Evolutionary conservation across 495 filamentous ascomycete species (phyloP).

Genomic region (Aspergillus mulundensis): DNA sequence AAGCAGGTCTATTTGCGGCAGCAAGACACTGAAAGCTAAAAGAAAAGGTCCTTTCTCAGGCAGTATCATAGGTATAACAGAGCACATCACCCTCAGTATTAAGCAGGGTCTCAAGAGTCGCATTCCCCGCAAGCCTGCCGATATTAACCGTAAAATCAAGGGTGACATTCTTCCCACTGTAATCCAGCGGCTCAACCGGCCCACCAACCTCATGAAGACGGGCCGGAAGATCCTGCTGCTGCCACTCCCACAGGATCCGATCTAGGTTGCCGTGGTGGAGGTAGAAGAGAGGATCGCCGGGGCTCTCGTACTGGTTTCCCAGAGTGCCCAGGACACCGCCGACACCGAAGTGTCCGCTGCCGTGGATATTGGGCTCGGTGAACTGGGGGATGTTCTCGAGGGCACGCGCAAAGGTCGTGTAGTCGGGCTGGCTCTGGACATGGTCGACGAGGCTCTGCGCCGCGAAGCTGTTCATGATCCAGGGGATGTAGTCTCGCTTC

Average conservation of each 20-base stretch:
- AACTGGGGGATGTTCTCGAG: slow-evolving; percentile 21
- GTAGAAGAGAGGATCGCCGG: slow-evolving; percentile 49
- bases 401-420: slow-evolving; percentile 20
- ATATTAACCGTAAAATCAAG: slow-evolving; percentile 20
- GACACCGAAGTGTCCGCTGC: slow-evolving; percentile 18
- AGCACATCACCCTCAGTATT: slow-evolving; percentile 12
- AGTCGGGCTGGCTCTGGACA: slow-evolving; percentile 21
- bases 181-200: slow-evolving; percentile 17
- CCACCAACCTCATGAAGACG: slow-evolving; percentile 22
- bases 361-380: slow-evolving; percentile 19
- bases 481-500: slow-evolving; percentile 21
- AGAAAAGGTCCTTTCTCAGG: background rate
- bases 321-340: slow-evolving; percentile 20
- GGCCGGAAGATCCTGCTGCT: slow-evolving; percentile 34
- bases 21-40: background rate
- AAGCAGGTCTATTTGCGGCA: background rate
- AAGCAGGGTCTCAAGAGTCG: slow-evolving; percentile 15
- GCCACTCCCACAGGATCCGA: slow-evolving; percentile 54
- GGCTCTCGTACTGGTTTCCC: slow-evolving; percentile 18
- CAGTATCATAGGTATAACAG: slow-evolving; percentile 16
- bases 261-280: slow-evolving; percentile 52
- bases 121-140: slow-evolving; percentile 15
- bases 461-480: slow-evolving; percentile 23
- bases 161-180: slow-evolving; percentile 18
- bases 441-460: slow-evolving; percentile 19